Conservation (phyloP, 768 basidiomycete genomes). For the Lentinula guzmanii region DNA sequence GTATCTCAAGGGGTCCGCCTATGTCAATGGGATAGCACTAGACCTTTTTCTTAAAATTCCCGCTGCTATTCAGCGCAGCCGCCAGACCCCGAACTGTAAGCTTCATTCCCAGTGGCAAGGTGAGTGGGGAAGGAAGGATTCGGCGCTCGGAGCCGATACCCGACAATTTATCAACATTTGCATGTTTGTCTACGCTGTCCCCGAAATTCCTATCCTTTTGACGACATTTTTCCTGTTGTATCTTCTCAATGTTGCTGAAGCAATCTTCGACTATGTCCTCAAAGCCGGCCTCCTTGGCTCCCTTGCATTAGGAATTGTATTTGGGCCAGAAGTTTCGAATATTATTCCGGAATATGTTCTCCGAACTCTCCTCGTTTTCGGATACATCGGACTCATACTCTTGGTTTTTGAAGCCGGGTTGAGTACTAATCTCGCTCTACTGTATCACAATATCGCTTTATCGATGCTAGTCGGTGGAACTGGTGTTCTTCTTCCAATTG, state of each 20-base stretch:
- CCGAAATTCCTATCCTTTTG: conserved; percentile 31
- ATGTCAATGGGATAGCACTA: neutral
- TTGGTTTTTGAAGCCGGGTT: conserved; percentile 59
- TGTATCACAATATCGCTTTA: conserved; percentile 40
- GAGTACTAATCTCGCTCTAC: conserved; percentile 37
- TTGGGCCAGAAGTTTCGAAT: conserved; percentile 41
- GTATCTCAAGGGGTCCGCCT: neutral
- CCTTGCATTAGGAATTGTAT: conserved; percentile 49
- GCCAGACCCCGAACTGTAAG: conserved; percentile 41
- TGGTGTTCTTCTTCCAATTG: conserved; percentile 48
- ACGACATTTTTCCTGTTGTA: conserved; percentile 48
- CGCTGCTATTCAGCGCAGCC: conserved; percentile 56
- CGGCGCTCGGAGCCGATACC: no score
- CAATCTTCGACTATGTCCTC: conserved; percentile 30
- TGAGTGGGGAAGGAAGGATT: neutral
- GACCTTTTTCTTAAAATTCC: conserved; percentile 60
- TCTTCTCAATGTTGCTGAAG: conserved; percentile 42
- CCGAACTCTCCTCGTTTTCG: conserved; percentile 35
- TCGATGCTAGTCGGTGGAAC: conserved; percentile 44
- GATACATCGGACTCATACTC: conserved; percentile 41
- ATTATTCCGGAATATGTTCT: conserved; percentile 37
- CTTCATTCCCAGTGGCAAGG: conserved; percentile 16
- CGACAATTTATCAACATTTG: no score
- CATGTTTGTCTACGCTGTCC: conserved; percentile 19
- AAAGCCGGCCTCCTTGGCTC: conserved; percentile 46